These are phyloP conservation scores for Yamadazyma triangularis DNA, from an alignment of 1,139 yeast genomes.

Conservation along the genomic window DNA sequence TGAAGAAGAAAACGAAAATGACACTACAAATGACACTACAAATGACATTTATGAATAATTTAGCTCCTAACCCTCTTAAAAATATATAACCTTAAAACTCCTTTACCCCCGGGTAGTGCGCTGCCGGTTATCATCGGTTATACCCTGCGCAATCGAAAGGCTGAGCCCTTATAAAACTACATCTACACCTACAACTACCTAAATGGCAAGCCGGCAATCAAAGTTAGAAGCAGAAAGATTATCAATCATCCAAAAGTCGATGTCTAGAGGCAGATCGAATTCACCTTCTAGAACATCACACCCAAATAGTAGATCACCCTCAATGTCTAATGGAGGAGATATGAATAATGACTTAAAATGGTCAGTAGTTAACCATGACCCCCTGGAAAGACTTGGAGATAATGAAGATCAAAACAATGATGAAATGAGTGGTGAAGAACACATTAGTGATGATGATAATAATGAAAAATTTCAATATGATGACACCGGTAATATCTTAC, in stretches of 20 bases:
- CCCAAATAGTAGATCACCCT: constrained; percentile 30
- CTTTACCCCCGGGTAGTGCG: too few species aligned
- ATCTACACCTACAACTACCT: too few species aligned
- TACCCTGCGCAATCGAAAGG: too few species aligned
- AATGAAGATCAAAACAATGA: constrained; percentile 4
- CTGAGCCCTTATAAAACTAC: too few species aligned
- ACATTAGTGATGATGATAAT: constrained; percentile 58
- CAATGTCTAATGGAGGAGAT: constrained; percentile 29
- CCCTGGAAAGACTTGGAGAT: constrained; percentile 46
- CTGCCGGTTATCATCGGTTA: too few species aligned
- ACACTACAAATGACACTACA: too few species aligned
- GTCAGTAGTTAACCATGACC: constrained; percentile 52
- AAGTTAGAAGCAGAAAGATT: constrained; percentile 43
- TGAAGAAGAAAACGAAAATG: too few species aligned
- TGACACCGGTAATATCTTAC: constrained; percentile 56
- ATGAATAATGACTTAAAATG: constrained; percentile 35
- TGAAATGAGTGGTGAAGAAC: constrained; percentile 62
- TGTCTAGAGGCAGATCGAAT: constrained; percentile 36
- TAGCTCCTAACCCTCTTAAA: too few species aligned
- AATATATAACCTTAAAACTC: too few species aligned
- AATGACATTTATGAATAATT: too few species aligned
- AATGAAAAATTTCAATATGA: constrained; percentile 56
- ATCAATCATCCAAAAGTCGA: constrained; percentile 36
- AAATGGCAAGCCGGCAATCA: constrained; percentile 30
- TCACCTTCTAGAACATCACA: constrained; percentile 30